Base-by-base conservation (phyloP, 345 rosid genomes). In the Eucalyptus pauciflora region DNA sequence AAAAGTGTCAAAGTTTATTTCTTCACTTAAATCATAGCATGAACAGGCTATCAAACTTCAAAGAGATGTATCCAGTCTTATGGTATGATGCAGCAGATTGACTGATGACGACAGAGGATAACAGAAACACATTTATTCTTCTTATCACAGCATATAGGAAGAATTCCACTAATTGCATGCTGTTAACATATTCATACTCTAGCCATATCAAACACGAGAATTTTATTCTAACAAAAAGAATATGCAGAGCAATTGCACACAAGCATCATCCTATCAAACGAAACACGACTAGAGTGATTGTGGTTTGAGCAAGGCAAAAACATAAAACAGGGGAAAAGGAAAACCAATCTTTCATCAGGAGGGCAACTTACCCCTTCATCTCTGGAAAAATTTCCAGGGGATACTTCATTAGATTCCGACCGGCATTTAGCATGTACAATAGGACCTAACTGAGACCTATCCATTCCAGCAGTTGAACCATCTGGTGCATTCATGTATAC, bases 341-440 rank as follows among this genome's bases (percentile, higher is more conserved):
- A 86, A 86, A 4, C 49, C 64, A 51, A 50, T 33, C 37, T 54
- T 33, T 51, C 9, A 1, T 86, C 50, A 31, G 49, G 46, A 52
- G 18, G 46, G 67, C 64, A 52, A 58, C 96, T 80, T 93, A 96
- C 98, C 97, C 93, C 94, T 90, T 94, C 94, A 87, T 87, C 93
- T 31, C 52, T 90, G 83, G 89, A 93, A 91, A 88, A 88, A 93
- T 91, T 92, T 88, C 94, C 95, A 81, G 93, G 88, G 85, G 95
- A 91, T 43, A 90, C 97, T 89, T 88, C 93, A 91, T 91, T 95
- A 89, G 99, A 94, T 62, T 97, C 99, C 13, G 99, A 93, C 93
- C 95, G 93, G 96, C 99, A 98, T 93, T 98, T 98, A 85, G 97
- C 99, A 94, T 98, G 99, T 87, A 98, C 99, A 90, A 98, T 98